Percentiles rank a stretch among this genome's conserved stretches.
These are phyloP conservation scores for Bruguiera sexangula DNA, from an alignment of 345 rosid species.

Conservation along the genomic window DNA sequence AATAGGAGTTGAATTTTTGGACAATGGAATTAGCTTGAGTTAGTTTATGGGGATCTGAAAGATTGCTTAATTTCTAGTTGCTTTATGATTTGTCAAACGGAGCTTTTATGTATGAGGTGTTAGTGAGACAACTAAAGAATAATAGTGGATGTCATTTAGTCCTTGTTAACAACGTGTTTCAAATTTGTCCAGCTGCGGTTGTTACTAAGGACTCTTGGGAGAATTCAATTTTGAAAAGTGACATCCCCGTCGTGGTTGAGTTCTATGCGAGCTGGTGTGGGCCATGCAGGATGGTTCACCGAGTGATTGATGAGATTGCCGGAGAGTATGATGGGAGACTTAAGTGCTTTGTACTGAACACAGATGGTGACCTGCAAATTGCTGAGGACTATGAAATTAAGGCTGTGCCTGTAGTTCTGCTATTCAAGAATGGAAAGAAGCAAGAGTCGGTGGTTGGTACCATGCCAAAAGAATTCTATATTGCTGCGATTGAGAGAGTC, in stretches of 20 bases:
- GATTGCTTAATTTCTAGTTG: conserved; percentile 8
- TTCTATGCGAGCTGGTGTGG: conserved; percentile 89
- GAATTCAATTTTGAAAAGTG: conserved; percentile 51
- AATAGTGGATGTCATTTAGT: neutral
- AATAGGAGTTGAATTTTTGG: neutral
- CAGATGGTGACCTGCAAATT: conserved; percentile 60
- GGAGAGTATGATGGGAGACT: conserved; percentile 72
- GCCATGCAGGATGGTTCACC: conserved; percentile 52
- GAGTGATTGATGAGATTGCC: conserved; percentile 75
- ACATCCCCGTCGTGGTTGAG: conserved; percentile 76
- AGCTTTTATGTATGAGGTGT: conserved; percentile 3
- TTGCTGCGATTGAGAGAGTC: conserved; percentile 87
- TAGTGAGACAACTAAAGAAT: neutral
- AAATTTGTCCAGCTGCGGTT: conserved; percentile 50
- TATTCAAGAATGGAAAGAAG: conserved; percentile 84
- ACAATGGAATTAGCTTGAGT: neutral
- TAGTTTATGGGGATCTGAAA: neutral
- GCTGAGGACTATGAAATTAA: conserved; percentile 80
- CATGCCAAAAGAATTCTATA: conserved; percentile 91
- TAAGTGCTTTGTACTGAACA: conserved; percentile 61
- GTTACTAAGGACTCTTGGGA: conserved; percentile 67
- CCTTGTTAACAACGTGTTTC: conserved; percentile 12
- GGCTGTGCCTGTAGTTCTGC: conserved; percentile 85
- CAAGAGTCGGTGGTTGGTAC: conserved; percentile 75
- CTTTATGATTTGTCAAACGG: neutral